These are phyloP conservation scores for Trametopsis cervina DNA, from an alignment of 768 basidiomycete species.

Conservation along the genomic window DNA sequence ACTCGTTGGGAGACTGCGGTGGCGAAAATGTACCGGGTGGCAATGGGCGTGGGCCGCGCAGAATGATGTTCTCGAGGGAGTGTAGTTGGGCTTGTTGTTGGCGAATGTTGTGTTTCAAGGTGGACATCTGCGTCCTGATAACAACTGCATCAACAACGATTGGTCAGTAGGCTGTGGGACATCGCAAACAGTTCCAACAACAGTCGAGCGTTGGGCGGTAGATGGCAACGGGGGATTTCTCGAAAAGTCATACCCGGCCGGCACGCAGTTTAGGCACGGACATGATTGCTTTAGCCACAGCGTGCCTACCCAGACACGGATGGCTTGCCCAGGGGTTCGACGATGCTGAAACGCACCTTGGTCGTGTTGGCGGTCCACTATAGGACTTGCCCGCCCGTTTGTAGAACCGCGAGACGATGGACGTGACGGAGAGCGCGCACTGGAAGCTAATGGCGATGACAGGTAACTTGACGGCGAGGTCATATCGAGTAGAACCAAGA, in stretches of 20 bases:
- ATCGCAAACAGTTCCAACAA: neutral
- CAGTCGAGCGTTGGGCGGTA: neutral
- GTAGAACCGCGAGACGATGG: slow-evolving; percentile 48
- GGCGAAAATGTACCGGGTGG: slow-evolving; percentile 33
- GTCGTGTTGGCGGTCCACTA: slow-evolving; percentile 45
- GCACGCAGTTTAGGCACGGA: neutral
- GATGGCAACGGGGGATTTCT: neutral
- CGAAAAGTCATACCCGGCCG: neutral
- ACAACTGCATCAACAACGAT: slow-evolving; percentile 43
- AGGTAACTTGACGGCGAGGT: slow-evolving; percentile 17
- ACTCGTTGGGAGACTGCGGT: slow-evolving; percentile 30
- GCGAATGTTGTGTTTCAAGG: slow-evolving; percentile 73
- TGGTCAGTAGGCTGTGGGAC: neutral
- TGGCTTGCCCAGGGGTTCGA: neutral
- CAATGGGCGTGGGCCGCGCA: slow-evolving; percentile 60
- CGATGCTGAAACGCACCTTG: slow-evolving; percentile 45
- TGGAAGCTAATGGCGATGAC: slow-evolving; percentile 23
- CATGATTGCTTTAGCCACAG: neutral
- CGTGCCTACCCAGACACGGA: neutral
- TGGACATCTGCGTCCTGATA: slow-evolving; percentile 73
- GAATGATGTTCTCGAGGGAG: slow-evolving; percentile 59
- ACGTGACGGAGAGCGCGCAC: slow-evolving; percentile 34
- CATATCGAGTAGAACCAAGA: slow-evolving; percentile 4
- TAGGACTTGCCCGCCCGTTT: slow-evolving; percentile 44
- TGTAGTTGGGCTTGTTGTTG: slow-evolving; percentile 80